These are phyloP conservation scores for Russula olivacea DNA, from an alignment of 768 basidiomycete species.

Conservation along the genomic window DNA sequence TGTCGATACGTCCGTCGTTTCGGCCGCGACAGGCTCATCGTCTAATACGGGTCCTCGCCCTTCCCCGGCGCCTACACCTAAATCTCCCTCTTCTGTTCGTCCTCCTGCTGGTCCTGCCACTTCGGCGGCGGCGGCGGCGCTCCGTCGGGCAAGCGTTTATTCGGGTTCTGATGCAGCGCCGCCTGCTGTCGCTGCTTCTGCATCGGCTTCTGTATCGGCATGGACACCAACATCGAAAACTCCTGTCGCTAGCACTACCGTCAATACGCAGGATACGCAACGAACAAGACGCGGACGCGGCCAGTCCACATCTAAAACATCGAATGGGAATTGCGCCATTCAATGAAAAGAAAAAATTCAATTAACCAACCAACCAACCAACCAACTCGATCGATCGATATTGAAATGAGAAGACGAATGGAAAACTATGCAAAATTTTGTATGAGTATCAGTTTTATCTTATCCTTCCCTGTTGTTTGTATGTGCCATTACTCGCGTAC, in stretches of 20 bases:
- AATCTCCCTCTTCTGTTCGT: not conserved
- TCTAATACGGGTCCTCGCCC: not conserved
- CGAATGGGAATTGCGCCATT: constrained; percentile 12
- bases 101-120: not conserved
- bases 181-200: not conserved
- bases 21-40: constrained; percentile 1
- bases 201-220: not conserved
- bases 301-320: not conserved
- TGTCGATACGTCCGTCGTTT: not conserved
- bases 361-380: too few species aligned
- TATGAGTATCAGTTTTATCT: not conserved
- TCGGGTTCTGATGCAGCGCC: not conserved
- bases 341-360: constrained; percentile 7
- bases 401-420: not conserved
- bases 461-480: not conserved
- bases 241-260: not conserved
- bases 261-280: not conserved
- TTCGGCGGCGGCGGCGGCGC: not conserved
- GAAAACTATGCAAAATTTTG: not conserved
- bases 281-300: constrained; percentile 15
- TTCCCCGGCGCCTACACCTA: not conserved
- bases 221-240: not conserved
- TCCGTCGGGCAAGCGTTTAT: not conserved
- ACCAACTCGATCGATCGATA: not conserved
- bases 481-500: not conserved